These are phyloP conservation scores for Pythium sp. DNA, from an alignment of 352 stramenopile genomes.

Conservation along the genomic window DNA sequence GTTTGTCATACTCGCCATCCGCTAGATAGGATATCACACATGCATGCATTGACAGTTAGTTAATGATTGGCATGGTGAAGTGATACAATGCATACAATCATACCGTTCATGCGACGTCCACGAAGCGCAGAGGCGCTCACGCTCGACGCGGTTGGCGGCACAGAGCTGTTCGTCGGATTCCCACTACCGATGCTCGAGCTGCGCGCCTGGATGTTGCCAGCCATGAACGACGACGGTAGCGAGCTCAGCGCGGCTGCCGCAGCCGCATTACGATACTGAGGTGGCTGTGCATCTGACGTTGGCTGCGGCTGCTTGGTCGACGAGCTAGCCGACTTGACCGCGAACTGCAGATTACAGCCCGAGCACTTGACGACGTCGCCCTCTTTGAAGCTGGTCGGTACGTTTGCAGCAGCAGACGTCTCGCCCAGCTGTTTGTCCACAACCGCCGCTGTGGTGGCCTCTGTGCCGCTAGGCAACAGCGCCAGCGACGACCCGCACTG, in stretches of 20 bases:
- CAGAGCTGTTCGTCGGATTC: background rate
- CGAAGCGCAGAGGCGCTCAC: conserved; percentile 6
- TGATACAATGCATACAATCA: background rate
- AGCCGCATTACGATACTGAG: conserved; percentile 59
- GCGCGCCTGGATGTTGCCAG: conserved; percentile 42
- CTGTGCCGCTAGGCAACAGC: conserved; percentile 35
- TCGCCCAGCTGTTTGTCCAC: conserved; percentile 19
- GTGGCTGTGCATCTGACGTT: conserved; percentile 11
- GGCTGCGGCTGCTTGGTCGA: conserved; percentile 10
- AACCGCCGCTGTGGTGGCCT: conserved; percentile 9
- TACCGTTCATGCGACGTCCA: conserved; percentile 53
- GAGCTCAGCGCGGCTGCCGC: conserved; percentile 65
- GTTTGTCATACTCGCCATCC: conserved; percentile 71
- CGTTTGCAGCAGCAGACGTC: background rate
- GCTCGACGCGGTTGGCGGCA: conserved; percentile 6
- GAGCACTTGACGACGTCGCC: conserved; percentile 77
- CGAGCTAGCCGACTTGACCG: conserved; percentile 42
- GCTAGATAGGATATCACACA: conserved; percentile 19
- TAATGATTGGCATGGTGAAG: background rate
- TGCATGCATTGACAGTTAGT: background rate
- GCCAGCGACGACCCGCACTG: conserved; percentile 60
- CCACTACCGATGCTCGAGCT: conserved; percentile 31
- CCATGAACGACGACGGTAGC: conserved; percentile 54
- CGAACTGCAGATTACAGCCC: conserved; percentile 69
- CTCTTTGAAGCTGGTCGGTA: conserved; percentile 46